Evolutionary conservation across 108 stramenopile genomes (phyloP).

Genomic region (Bacterosira constricta): DNA sequence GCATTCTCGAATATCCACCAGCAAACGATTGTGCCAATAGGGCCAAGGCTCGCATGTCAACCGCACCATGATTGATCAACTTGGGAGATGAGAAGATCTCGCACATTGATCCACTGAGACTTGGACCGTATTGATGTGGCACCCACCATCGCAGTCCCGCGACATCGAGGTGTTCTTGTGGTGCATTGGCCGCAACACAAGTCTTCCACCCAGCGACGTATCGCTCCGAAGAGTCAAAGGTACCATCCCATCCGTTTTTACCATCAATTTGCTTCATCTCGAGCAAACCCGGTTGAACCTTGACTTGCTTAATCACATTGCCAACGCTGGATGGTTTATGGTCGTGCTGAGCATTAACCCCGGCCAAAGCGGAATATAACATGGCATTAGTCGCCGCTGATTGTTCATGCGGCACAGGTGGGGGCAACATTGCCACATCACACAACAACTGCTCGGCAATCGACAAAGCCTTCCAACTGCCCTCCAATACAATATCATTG

Average conservation of each 20-base stretch:
- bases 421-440: constrained; percentile 3
- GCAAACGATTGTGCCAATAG: constrained; percentile 56
- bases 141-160: constrained; percentile 87
- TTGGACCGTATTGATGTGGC: constrained; percentile 68
- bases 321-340: constrained; percentile 7
- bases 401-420: constrained; percentile 19
- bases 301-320: constrained; percentile 58
- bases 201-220: constrained; percentile 73
- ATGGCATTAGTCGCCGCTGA: constrained; percentile 8
- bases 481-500: constrained; percentile 67
- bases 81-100: constrained; percentile 61
- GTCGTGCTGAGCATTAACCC: constrained; percentile 4
- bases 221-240: constrained; percentile 36
- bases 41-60: constrained; percentile 47
- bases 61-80: constrained; percentile 27
- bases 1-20: constrained; percentile 48
- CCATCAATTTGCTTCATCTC: constrained; percentile 57
- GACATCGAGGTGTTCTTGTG: constrained; percentile 52
- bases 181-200: constrained; percentile 69
- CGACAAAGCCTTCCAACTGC: constrained; percentile 77
- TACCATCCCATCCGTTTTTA: constrained; percentile 69
- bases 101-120: constrained; percentile 69
- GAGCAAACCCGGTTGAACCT: constrained; percentile 63
- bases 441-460: constrained; percentile 70
- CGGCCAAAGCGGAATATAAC: not conserved